Conservation (phyloP, 495 filamentous ascomycete genomes). For the Oidiodendron maius region DNA sequence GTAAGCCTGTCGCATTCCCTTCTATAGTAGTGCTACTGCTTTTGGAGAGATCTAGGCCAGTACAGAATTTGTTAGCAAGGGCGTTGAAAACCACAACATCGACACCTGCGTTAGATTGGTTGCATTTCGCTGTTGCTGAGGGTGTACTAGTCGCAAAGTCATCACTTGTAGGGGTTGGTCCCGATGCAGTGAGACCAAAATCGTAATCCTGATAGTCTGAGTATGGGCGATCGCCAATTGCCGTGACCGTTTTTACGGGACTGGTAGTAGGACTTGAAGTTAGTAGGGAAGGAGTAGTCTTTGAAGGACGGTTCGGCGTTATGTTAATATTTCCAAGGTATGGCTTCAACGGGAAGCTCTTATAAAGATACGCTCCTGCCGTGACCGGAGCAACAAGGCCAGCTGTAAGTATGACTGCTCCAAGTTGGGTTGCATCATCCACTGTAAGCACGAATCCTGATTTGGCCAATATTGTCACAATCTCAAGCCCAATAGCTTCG, state of each 20-base stretch:
- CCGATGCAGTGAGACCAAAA: slow-evolving; percentile 1
- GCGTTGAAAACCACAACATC: background rate
- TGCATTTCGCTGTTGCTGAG: slow-evolving; percentile 3
- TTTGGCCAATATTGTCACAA: slow-evolving; percentile 2
- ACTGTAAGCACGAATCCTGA: background rate
- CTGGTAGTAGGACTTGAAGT: slow-evolving; percentile 1
- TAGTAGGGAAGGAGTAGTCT: background rate
- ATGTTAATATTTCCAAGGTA: slow-evolving; percentile 3
- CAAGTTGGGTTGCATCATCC: background rate
- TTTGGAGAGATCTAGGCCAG: no score
- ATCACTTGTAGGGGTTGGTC: slow-evolving; percentile 3
- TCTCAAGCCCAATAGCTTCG: slow-evolving; percentile 3
- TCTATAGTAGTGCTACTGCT: background rate
- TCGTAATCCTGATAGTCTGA: background rate
- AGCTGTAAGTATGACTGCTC: background rate
- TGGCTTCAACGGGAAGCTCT: slow-evolving; percentile 1
- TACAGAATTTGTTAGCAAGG: slow-evolving; percentile 3
- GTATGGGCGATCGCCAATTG: slow-evolving; percentile 3
- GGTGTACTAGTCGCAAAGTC: slow-evolving; percentile 5
- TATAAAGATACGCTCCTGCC: background rate
- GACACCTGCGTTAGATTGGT: background rate
- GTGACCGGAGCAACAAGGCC: background rate
- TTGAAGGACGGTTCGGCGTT: background rate
- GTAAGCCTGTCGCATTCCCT: background rate
- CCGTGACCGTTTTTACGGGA: background rate